phyloP scores from a whole-genome alignment of 208 protist species.

The Porcisia deanei region DNA sequence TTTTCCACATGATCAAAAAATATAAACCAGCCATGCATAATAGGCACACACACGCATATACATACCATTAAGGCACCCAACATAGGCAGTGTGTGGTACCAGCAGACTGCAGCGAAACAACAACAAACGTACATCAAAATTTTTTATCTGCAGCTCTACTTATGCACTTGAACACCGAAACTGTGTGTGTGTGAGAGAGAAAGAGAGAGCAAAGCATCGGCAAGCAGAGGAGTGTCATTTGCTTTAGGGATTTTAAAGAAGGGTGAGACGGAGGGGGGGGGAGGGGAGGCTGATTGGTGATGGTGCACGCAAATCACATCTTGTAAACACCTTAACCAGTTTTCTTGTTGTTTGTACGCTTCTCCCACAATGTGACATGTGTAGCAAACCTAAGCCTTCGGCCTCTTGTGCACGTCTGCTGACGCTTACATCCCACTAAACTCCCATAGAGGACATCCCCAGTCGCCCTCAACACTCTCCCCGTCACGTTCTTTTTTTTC shows the following conservation, averaged over 20 bases:
- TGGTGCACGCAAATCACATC: too few species aligned
- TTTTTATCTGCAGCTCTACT: not conserved
- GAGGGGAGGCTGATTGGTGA: too few species aligned
- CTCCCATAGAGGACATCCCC: not conserved
- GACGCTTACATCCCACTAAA: not conserved
- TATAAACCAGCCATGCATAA: not conserved
- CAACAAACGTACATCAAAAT: constrained; percentile 1
- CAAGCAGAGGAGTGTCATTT: too few species aligned
- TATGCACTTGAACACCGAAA: too few species aligned
- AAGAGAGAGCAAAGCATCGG: too few species aligned
- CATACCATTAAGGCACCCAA: not conserved
- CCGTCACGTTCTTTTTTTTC: not conserved
- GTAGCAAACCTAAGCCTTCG: not conserved
- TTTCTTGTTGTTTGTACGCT: too few species aligned
- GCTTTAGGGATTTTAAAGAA: too few species aligned
- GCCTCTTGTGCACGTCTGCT: not conserved
- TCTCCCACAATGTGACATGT: too few species aligned
- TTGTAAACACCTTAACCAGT: too few species aligned
- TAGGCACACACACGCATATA: not conserved
- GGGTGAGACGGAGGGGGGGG: too few species aligned
- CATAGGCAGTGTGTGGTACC: not conserved
- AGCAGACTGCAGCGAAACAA: not conserved
- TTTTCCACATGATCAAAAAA: too few species aligned
- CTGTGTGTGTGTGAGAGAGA: too few species aligned
- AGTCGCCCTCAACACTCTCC: not conserved